Base-by-base conservation (phyloP, 1,284 basidiomycete genomes). In the Wallemia hederae region DNA sequence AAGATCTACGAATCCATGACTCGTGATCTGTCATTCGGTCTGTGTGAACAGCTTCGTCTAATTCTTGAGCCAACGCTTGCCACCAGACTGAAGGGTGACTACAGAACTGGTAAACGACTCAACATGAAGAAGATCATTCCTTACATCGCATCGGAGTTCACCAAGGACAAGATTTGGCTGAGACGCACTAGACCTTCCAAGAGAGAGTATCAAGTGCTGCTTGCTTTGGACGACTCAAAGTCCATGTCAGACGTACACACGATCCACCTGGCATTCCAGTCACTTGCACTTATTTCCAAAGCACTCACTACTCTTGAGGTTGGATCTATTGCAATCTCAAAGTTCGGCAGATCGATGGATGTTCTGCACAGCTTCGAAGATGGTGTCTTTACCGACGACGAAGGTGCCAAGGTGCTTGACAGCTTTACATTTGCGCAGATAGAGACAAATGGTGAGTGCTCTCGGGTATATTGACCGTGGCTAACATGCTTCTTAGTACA, bases 101-200 rank as follows among this genome's bases (percentile, higher is more conserved):
- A 94, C 72, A 85, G 92, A 57, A 96, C 88, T 0, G 94, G 94
- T 60, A 99, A 98, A 73, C 79, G 94, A 25, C 79, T 99, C 58
- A 98, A 98, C 72, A 97, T 99, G 92, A 89, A 92, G 70, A 94
- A 94, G 75, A 91, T 99, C 70, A 90, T 99, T 61, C 82, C 88
- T 1, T 99, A 96, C 75, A 92, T 99, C 65, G 94, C 94, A 9
- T 89, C 85, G 70, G 94, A 99, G 73, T 99, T 90, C 74, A 96
- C 91, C 62, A 98, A 98, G 72, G 94, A 99, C 77, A 94, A 94
- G 74, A 98, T 98, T 66, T 99, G 94, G 94, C 76, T 98, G 29
- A 81, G 94, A 27, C 79, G 94, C 27, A 96, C 91, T 2, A 82
- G 86, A 62, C 92, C 94, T 0, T 88, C 85, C 66, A 81, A 87